Conservation (phyloP, 2,329 filamentous ascomycete species). For the Huntiella bhutanensis region DNA sequence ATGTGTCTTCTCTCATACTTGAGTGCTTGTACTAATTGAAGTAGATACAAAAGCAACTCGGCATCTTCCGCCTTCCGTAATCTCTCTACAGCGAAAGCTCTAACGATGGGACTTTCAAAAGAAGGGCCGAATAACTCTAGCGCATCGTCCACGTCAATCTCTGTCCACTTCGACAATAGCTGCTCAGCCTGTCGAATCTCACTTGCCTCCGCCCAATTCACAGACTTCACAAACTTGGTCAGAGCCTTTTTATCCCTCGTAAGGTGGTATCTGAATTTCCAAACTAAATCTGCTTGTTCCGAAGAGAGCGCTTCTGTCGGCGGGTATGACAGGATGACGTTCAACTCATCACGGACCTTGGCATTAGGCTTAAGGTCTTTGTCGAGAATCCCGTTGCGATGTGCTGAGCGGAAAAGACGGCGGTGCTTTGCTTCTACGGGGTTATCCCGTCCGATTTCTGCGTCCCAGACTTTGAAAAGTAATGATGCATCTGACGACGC, state of each 20-base stretch:
- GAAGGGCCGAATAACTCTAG: slow-evolving; percentile 83
- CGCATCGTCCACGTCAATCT: slow-evolving; percentile 92
- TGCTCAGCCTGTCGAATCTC: slow-evolving; percentile 82
- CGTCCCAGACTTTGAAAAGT: slow-evolving; percentile 77
- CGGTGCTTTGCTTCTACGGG: slow-evolving; percentile 91
- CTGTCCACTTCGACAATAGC: slow-evolving; percentile 80
- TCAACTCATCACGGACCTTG: slow-evolving; percentile 84
- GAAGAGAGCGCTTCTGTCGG: slow-evolving; percentile 74
- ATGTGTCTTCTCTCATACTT: slow-evolving; percentile 63
- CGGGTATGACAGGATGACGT: slow-evolving; percentile 77
- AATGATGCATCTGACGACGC: slow-evolving; percentile 20
- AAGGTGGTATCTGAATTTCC: slow-evolving; percentile 92
- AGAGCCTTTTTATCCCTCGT: slow-evolving; percentile 80
- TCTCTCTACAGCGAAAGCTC: slow-evolving; percentile 83
- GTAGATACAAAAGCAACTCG: slow-evolving; percentile 73
- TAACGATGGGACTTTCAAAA: slow-evolving; percentile 72
- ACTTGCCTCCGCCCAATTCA: slow-evolving; percentile 73
- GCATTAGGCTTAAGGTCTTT: slow-evolving; percentile 92
- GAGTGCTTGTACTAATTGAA: slow-evolving; percentile 87
- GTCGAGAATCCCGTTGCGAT: slow-evolving; percentile 81
- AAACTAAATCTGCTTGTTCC: slow-evolving; percentile 88
- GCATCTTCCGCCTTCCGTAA: slow-evolving; percentile 83
- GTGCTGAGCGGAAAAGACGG: slow-evolving; percentile 72
- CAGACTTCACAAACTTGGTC: slow-evolving; percentile 95
- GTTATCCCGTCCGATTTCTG: slow-evolving; percentile 77